Evolutionary conservation across 176 grass and related monocot species (phyloP).

Genomic region (Urochloa ruziziensis): DNA sequence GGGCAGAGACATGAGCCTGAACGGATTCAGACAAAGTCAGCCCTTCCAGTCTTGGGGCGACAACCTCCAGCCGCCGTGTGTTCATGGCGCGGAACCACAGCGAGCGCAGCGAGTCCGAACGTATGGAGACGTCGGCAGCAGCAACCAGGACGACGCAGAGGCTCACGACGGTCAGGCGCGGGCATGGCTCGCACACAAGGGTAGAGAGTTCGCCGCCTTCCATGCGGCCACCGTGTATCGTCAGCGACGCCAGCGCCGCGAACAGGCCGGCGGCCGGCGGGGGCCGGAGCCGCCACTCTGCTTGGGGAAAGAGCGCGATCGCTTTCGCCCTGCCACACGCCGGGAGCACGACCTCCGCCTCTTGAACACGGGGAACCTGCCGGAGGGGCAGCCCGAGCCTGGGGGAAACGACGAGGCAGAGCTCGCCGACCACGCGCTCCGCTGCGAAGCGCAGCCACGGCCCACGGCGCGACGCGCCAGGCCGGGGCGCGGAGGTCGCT

Average conservation of each 20-base stretch:
- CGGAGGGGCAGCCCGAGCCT: no score
- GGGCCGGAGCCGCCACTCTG: background rate
- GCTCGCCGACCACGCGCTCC: background rate
- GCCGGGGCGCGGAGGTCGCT: background rate
- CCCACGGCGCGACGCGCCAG: background rate
- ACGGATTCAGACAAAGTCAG: accelerated
- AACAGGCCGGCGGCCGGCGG: background rate
- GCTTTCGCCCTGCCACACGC: background rate
- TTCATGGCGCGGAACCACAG: accelerated
- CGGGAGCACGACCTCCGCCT: background rate
- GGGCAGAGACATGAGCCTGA: background rate
- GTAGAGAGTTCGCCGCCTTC: background rate
- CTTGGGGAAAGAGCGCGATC: background rate
- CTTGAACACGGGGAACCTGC: no score
- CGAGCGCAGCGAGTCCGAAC: background rate
- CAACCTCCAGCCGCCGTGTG: background rate
- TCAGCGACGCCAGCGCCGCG: background rate
- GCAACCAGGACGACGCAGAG: background rate
- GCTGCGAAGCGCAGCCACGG: background rate
- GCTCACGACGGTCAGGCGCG: background rate
- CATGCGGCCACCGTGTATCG: background rate
- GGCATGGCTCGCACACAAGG: background rate
- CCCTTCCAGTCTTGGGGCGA: background rate
- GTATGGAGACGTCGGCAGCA: background rate
- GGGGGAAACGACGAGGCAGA: no score